Evolutionary conservation across 352 stramenopile genomes (phyloP).

Genomic region (Phytophthora sp.): DNA sequence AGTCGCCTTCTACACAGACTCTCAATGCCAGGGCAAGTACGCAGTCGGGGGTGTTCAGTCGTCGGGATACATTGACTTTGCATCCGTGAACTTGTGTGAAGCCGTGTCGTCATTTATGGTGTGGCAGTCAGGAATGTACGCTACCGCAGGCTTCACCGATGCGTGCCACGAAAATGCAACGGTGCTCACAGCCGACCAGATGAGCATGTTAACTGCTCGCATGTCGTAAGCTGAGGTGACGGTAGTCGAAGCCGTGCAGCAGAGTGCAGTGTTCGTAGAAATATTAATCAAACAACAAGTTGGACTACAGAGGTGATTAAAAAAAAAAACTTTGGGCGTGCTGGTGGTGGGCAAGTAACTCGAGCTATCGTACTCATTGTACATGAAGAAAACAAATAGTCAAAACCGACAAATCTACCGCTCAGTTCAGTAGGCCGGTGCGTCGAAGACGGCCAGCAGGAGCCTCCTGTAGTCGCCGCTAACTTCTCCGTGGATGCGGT

Average conservation of each 20-base stretch:
- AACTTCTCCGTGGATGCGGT: constrained; percentile 71
- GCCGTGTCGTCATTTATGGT: constrained; percentile 27
- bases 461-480: constrained; percentile 65
- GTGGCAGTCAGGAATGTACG: constrained; percentile 25
- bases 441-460: constrained; percentile 56
- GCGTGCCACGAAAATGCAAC: constrained; percentile 4
- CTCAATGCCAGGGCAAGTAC: constrained; percentile 11
- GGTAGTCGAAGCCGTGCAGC: too few relatives aligned
- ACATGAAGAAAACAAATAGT: too few relatives aligned
- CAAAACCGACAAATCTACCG: too few relatives aligned
- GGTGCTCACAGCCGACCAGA: not conserved
- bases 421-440: not conserved
- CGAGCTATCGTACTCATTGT: too few relatives aligned
- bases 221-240: too few relatives aligned
- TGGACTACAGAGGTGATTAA: too few relatives aligned
- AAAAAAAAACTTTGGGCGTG: too few relatives aligned
- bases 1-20: constrained; percentile 13
- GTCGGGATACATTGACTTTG: constrained; percentile 16
- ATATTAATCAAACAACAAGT: too few relatives aligned
- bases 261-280: too few relatives aligned
- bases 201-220: not conserved
- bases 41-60: not conserved
- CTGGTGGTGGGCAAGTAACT: too few relatives aligned
- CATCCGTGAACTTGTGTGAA: not conserved
- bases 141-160: constrained; percentile 7